A percentile compares a stretch with the other conserved stretches of the same genome.
Evolutionary conservation across 805 yeast genomes (phyloP).

Genomic region (Candida sakaeoensis): DNA sequence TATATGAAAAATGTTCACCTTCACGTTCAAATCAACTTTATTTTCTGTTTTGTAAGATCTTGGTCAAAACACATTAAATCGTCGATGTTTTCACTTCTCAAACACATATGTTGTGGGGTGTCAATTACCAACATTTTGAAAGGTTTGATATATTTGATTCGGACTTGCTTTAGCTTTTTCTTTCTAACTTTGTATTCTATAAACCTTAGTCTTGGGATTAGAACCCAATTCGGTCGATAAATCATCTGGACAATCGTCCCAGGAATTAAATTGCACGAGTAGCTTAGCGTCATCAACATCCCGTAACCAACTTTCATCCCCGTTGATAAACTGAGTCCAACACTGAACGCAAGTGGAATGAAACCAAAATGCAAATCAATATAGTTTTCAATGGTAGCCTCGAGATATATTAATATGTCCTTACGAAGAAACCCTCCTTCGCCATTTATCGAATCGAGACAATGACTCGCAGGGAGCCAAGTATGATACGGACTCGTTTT

Average conservation of each 20-base stretch:
- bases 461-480: conserved; percentile 10
- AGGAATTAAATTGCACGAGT: conserved; percentile 2
- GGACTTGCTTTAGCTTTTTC: not conserved
- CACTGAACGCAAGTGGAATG: conserved; percentile 7
- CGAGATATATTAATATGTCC: conserved; percentile 3
- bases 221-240: conserved; percentile 8
- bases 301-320: conserved; percentile 9
- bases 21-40: not conserved
- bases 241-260: conserved; percentile 9
- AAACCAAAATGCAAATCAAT: conserved; percentile 6
- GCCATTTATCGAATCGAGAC: conserved; percentile 9
- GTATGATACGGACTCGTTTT: not conserved
- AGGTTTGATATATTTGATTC: conserved; percentile 1
- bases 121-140: conserved; percentile 9
- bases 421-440: conserved; percentile 7
- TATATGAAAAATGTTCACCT: not conserved
- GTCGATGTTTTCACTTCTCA: conserved; percentile 1
- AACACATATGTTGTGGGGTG: conserved; percentile 9
- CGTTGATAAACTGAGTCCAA: conserved; percentile 4
- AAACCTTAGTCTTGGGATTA: conserved; percentile 4
- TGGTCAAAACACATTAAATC: conserved; percentile 5
- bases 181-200: conserved; percentile 2
- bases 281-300: conserved; percentile 3
- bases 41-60: conserved; percentile 2
- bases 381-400: conserved; percentile 7